A percentile compares a stretch with the other conserved stretches of the same genome.
Conservation (phyloP, 305 asterid genomes). For the Rubia tinctorum region DNA sequence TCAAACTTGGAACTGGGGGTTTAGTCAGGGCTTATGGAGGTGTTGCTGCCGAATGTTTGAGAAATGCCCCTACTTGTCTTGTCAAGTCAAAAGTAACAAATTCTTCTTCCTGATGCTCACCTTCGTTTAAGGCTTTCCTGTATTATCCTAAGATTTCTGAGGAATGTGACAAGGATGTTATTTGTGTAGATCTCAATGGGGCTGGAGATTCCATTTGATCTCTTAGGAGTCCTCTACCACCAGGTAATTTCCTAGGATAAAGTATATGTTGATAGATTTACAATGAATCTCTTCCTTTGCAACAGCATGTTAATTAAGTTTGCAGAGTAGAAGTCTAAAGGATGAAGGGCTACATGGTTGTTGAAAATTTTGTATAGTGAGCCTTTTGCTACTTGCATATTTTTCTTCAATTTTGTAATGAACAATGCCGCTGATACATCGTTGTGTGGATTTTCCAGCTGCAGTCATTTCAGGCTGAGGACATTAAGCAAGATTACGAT, state of each 20-base stretch:
- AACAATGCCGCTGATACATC: not conserved
- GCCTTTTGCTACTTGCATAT: not conserved
- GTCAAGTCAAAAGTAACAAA: conserved; percentile 74
- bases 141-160: not conserved
- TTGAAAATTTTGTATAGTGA: too few relatives aligned
- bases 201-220: conserved; percentile 76
- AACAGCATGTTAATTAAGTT: not conserved
- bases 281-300: not conserved
- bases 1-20: conserved; percentile 97
- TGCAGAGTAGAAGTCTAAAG: not conserved
- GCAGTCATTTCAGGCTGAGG: conserved; percentile 78
- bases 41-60: conserved; percentile 78
- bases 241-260: conserved; percentile 45
- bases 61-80: conserved; percentile 71
- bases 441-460: conserved; percentile 50
- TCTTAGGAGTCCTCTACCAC: conserved; percentile 79
- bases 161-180: conserved; percentile 16
- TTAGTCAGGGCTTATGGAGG: conserved; percentile 97
- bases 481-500: conserved; percentile 91
- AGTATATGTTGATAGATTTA: not conserved
- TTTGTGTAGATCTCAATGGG: conserved; percentile 75
- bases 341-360: not conserved
- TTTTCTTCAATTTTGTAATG: not conserved
- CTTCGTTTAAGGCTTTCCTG: not conserved
- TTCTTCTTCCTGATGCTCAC: not conserved